Evolutionary conservation across 164 flowering plant genomes (phyloP), one percentile per base, ranked within the genome.

Genomic region (Protea cynaroides): DNA sequence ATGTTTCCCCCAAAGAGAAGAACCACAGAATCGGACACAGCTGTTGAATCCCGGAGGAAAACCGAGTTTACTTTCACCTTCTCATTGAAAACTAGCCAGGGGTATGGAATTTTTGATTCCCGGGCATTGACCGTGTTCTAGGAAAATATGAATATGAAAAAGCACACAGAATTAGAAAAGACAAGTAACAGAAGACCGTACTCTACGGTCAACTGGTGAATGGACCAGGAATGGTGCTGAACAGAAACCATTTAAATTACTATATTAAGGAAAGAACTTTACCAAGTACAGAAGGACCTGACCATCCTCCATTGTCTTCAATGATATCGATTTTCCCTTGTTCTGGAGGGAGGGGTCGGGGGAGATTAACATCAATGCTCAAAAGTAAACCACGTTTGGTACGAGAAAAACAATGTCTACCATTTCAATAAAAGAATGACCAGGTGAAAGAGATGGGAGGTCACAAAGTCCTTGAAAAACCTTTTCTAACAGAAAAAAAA

Each of bases 301-400:
- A 29, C 97, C 97, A 72, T 94, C 99, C 77, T 94, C 99, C 96
- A 91, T 88, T 19, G 99, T 91, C 81, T 94, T 91, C 61, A 91
- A 66, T 13, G 87, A 70, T 56, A 85, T 76, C 46, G 96, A 85
- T 70, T 80, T 94, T 53, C 81, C 90, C 74, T 84, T 94, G 64
- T 85, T 82, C 99, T 94, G 94, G 51, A 74, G 5, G 34, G 34
- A n/a, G n/a, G n/a, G n/a, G n/a, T n/a, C n/a, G 34, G 58, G 67
- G 56, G 4, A 55, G 34, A 65, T 57, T 11, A 25, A 66, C 13
- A 11, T 54, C 9, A 40, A 8, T 23, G 14, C 25, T 61, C 50
- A 19, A 61, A 58, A 25, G 1, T 11, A 17, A 60, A 11, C 37
- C 60, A 8, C 10, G 14, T 4, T 40, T 12, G 10, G 8, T 12